phyloP scores from a whole-genome alignment of 2,329 filamentous ascomycete species.

The Knoxdaviesia capensis region DNA sequence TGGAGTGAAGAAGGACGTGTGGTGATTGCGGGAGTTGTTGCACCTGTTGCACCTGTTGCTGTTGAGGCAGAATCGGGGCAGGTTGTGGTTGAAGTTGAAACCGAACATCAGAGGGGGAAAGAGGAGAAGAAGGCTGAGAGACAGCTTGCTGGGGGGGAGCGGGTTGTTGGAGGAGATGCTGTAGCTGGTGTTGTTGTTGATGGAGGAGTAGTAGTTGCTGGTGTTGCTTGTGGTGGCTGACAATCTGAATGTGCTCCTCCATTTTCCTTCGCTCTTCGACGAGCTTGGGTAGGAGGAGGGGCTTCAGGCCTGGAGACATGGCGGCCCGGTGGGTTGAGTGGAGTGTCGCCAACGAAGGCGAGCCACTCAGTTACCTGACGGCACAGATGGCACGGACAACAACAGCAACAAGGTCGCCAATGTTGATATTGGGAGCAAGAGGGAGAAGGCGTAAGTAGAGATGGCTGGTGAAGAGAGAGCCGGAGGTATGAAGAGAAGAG shows the following conservation, averaged over 20 bases:
- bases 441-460: background rate
- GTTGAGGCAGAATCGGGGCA: background rate
- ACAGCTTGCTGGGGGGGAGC: too few species aligned
- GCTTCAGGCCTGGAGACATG: conserved; percentile 30
- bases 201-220: too few species aligned
- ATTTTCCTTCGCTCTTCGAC: conserved; percentile 27
- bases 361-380: too few species aligned
- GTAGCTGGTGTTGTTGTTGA: background rate
- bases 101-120: background rate
- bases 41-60: background rate
- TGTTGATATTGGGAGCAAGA: background rate
- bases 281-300: conserved; percentile 30
- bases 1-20: conserved; percentile 3
- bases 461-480: background rate
- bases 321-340: conserved; percentile 1
- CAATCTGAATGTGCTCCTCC: conserved; percentile 10
- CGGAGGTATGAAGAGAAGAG: background rate
- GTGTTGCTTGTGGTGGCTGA: background rate
- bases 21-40: conserved; percentile 5
- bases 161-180: background rate
- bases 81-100: background rate
- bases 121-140: background rate
- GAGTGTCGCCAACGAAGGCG: background rate
- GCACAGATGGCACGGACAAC: background rate
- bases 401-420: background rate